Evolutionary conservation across 78 protist species (phyloP).

Genomic region (Dictyostelium citrinum): DNA sequence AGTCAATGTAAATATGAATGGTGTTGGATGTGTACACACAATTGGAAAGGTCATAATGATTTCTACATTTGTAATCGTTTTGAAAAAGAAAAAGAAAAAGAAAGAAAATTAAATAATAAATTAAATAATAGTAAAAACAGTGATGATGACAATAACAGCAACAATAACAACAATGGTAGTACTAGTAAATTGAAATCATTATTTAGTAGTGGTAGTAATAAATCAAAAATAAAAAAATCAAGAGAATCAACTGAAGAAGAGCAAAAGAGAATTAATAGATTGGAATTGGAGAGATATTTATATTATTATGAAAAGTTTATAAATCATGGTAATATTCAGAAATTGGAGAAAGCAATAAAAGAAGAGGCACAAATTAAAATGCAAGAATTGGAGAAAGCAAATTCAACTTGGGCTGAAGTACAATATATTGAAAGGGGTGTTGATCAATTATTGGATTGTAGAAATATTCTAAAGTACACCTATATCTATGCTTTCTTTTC

Average conservation of each 20-base stretch:
- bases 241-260: conserved; percentile 14
- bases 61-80: conserved; percentile 50
- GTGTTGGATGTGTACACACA: conserved; percentile 78
- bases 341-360: conserved; percentile 18
- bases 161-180: not conserved
- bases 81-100: conserved; percentile 17
- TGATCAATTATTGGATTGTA: conserved; percentile 67
- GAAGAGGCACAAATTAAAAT: conserved; percentile 49
- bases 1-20: conserved; percentile 61
- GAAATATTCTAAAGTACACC: conserved; percentile 51
- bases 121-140: conserved; percentile 4
- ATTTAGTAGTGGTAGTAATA: not conserved
- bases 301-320: conserved; percentile 33
- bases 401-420: conserved; percentile 64
- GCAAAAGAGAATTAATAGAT: not conserved
- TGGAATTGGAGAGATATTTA: conserved; percentile 31
- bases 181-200: not conserved
- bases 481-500: conserved; percentile 70
- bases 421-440: conserved; percentile 57
- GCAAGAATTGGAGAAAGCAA: conserved; percentile 45
- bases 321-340: conserved; percentile 57
- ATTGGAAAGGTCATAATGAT: conserved; percentile 66
- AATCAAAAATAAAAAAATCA: not conserved
- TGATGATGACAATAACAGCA: not conserved
- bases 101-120: not conserved